Base-by-base conservation (phyloP, 208 protist genomes). In the Crithidia bombi region DNA sequence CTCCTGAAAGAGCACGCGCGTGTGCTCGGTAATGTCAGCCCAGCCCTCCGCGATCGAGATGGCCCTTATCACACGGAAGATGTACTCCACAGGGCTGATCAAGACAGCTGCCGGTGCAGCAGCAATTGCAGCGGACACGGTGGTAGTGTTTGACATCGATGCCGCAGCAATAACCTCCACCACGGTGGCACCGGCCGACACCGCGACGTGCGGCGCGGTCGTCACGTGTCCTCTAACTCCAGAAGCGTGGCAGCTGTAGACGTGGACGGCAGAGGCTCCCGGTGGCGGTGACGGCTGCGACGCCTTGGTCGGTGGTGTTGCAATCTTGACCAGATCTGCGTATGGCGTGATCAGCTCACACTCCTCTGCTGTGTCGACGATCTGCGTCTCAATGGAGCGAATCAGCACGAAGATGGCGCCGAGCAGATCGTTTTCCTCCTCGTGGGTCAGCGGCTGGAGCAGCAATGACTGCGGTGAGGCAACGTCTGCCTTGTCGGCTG, bases 1-100 rank as follows among this genome's bases (percentile, higher is more conserved):
- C 23, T 78, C 69, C 36, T 65, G 71, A 70, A 85, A 90, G 57
- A 85, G 70, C 19, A 66, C 57, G 21, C 78, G 75, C 2, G 76
- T 69, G 73, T 73, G 65, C 66, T 90, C 79, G 14, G 83, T 77
- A 59, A 90, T 71, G 62, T 86, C 85, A 30, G 80, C 81, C 85
- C 85, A 90, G 12, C 78, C 77, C 55, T 86, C 72, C 63, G 85
- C 85, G 11, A 87, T 72, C 9, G 79, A 61, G n/a, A 90, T 69
- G 43, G 78, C 49, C 26, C 86, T 70, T 23, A 90, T 69, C 39
- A 81, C 73, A 33, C 85, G 85, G 15, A 90, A 64, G 1, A 79
- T 58, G 58, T 79, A 80, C 69, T 90, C 85, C 12, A 81, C 84
- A 9, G 84, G 85, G 33, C 76, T 85, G 14, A 61, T 66, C 58